A percentile compares a stretch with the other conserved stretches of the same genome.
phyloP scores from a whole-genome alignment of 495 filamentous ascomycete genomes.

The Neurospora sp. region DNA sequence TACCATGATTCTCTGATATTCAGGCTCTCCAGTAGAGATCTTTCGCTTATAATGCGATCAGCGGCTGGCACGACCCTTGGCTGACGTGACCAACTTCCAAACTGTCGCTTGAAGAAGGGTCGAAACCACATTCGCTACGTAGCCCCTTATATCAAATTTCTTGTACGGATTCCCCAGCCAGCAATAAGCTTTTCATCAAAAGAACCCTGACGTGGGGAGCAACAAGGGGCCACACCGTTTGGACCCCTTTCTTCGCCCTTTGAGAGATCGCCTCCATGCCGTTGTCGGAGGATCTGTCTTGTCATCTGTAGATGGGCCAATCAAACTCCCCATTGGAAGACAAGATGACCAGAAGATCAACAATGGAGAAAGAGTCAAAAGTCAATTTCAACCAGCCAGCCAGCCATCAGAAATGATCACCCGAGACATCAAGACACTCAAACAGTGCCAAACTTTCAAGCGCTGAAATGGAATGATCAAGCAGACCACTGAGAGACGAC shows the following conservation, averaged over 20 bases:
- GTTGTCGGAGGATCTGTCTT: neutral
- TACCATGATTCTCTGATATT: neutral
- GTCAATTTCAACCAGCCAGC: neutral
- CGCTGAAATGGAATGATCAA: neutral
- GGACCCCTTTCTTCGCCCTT: neutral
- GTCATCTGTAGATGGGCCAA: neutral
- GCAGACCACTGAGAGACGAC: neutral
- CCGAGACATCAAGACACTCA: neutral
- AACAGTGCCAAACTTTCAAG: neutral
- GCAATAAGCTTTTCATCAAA: neutral
- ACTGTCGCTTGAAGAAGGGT: neutral
- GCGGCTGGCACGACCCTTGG: neutral
- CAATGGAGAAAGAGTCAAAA: neutral
- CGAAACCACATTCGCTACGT: neutral
- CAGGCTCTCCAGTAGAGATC: neutral
- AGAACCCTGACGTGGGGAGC: neutral
- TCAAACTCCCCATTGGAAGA: neutral
- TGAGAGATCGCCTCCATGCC: neutral
- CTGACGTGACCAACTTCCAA: neutral
- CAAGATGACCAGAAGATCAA: neutral
- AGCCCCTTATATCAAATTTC: neutral
- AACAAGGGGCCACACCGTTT: neutral
- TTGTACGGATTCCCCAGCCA: neutral
- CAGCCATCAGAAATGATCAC: neutral
- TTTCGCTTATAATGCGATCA: neutral